A percentile compares a stretch with the other conserved stretches of the same genome.
Conservation (phyloP, 805 yeast species). For the Candida hungchunana region DNA sequence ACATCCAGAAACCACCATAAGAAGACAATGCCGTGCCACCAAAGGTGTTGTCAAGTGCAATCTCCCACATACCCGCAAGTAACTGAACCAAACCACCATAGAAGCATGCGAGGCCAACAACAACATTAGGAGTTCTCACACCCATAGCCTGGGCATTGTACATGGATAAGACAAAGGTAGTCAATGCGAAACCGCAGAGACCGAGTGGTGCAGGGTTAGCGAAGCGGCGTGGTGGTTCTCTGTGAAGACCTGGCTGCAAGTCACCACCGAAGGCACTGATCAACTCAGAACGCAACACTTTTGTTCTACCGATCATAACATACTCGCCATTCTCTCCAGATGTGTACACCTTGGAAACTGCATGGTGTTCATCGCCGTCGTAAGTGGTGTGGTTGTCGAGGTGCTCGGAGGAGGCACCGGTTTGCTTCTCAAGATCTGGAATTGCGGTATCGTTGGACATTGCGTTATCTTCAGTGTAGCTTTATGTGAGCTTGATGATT, state of each 20-base stretch:
- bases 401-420: conserved; percentile 17
- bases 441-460: conserved; percentile 1
- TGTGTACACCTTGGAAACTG: conserved; percentile 29
- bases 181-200: conserved; percentile 54
- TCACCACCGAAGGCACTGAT: conserved; percentile 79
- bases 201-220: conserved; percentile 70
- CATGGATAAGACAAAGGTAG: conserved; percentile 58
- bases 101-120: conserved; percentile 54
- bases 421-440: conserved; percentile 23
- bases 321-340: conserved; percentile 54
- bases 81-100: conserved; percentile 62
- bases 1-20: conserved; percentile 69
- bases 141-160: conserved; percentile 53
- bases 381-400: conserved; percentile 17
- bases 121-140: conserved; percentile 45
- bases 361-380: conserved; percentile 12
- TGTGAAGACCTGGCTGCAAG: conserved; percentile 61
- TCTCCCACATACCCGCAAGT: conserved; percentile 64
- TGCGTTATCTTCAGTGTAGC: too few relatives aligned
- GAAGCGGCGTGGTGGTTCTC: conserved; percentile 54
- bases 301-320: conserved; percentile 67
- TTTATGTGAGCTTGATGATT: too few relatives aligned
- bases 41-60: conserved; percentile 59
- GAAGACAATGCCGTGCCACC: conserved; percentile 62
- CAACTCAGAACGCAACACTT: conserved; percentile 58